These are phyloP conservation scores for Halophytophthora batemanensis DNA, from an alignment of 352 stramenopile genomes.

Conservation along the genomic window DNA sequence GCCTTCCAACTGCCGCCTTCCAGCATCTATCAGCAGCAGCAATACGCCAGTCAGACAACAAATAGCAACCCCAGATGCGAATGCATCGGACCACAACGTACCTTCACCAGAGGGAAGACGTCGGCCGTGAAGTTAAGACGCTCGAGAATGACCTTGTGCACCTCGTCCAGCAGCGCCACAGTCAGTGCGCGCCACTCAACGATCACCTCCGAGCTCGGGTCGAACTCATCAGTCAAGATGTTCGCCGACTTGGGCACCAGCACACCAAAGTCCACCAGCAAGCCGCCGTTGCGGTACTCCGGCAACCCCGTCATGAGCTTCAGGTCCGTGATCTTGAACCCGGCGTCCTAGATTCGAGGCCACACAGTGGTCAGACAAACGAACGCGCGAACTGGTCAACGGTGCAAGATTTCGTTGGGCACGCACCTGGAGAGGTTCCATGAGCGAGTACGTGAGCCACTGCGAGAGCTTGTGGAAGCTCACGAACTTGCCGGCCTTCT, in stretches of 20 bases:
- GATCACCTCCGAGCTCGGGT: constrained; percentile 72
- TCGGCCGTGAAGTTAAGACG: constrained; percentile 67
- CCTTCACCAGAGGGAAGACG: constrained; percentile 83
- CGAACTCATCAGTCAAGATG: constrained; percentile 57
- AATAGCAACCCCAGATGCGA: not conserved
- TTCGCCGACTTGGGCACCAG: constrained; percentile 58
- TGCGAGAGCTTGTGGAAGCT: constrained; percentile 90
- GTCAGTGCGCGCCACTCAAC: constrained; percentile 85
- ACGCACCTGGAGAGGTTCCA: constrained; percentile 83
- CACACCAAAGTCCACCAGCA: constrained; percentile 80
- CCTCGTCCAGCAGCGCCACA: constrained; percentile 74
- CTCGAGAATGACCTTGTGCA: constrained; percentile 63
- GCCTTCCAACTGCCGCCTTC: constrained; percentile 87
- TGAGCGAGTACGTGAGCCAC: constrained; percentile 87
- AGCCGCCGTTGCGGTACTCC: constrained; percentile 82
- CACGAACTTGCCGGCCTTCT: constrained; percentile 58
- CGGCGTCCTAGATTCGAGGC: too few relatives aligned
- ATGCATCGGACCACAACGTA: constrained; percentile 12
- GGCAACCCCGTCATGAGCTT: constrained; percentile 67
- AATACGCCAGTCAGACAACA: constrained; percentile 5
- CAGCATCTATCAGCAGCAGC: constrained; percentile 46
- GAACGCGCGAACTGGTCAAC: too few relatives aligned
- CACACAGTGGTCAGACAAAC: too few relatives aligned
- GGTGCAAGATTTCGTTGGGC: too few relatives aligned
- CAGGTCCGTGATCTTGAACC: constrained; percentile 73